Evolutionary conservation across 495 filamentous ascomycete genomes (phyloP).

Genomic region (Friedmanniomyces endolithicus): DNA sequence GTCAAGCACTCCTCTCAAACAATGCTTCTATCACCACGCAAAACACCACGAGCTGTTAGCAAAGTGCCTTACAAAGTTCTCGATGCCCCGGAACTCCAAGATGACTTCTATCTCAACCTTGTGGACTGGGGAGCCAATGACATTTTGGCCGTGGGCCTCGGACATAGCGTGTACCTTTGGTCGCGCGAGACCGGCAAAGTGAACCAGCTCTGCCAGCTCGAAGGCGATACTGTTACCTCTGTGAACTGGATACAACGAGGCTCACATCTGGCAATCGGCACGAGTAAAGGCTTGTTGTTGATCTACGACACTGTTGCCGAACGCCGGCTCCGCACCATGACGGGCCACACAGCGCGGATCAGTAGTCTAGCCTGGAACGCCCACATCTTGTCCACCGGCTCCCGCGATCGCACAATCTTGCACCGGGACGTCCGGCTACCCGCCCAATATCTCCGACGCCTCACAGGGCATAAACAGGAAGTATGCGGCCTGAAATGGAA

Average conservation of each 20-base stretch:
- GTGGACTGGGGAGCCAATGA: conserved; percentile 98
- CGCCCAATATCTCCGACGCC: conserved; percentile 71
- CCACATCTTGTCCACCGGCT: conserved; percentile 91
- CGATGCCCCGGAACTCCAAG: conserved; percentile 87
- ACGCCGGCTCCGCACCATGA: conserved; percentile 84
- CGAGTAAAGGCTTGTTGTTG: conserved; percentile 82
- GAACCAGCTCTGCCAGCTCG: conserved; percentile 82
- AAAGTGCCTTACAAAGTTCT: conserved; percentile 97
- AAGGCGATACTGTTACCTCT: conserved; percentile 87
- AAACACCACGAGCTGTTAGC: conserved; percentile 74
- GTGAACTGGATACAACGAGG: conserved; percentile 96
- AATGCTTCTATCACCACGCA: conserved; percentile 78
- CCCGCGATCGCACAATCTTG: conserved; percentile 81
- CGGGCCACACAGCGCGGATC: conserved; percentile 81
- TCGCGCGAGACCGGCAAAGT: conserved; percentile 77
- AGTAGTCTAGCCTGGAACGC: conserved; percentile 94
- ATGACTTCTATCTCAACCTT: conserved; percentile 94
- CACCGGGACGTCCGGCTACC: conserved; percentile 93
- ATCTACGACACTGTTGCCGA: conserved; percentile 92
- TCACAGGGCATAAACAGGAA: conserved; percentile 95
- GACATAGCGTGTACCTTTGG: conserved; percentile 97
- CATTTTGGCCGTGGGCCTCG: conserved; percentile 80
- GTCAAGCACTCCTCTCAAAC: conserved; percentile 81
- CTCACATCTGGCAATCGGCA: conserved; percentile 88
- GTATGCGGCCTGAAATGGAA: conserved; percentile 98